Evolutionary conservation across 2,329 filamentous ascomycete species (phyloP).

Genomic region (Aspergillus aculeatinus): DNA sequence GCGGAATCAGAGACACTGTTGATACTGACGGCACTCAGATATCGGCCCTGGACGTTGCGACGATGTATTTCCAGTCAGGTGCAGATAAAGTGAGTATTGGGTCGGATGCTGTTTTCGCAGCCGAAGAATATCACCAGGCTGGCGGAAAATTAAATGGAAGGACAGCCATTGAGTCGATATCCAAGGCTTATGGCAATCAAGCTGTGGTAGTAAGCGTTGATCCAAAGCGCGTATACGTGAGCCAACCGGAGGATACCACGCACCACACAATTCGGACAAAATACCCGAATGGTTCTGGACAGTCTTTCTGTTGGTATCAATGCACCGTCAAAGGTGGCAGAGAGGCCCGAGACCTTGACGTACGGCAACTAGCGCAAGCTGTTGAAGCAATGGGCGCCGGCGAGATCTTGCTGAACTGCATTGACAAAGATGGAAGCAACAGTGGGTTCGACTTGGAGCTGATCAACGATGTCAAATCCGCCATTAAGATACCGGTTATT

Average conservation of each 20-base stretch:
- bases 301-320: slow-evolving; percentile 90
- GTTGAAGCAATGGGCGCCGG: slow-evolving; percentile 95
- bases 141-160: slow-evolving; percentile 70
- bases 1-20: slow-evolving; percentile 88
- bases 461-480: slow-evolving; percentile 81
- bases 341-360: slow-evolving; percentile 91
- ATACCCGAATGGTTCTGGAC: slow-evolving; percentile 70
- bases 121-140: slow-evolving; percentile 80
- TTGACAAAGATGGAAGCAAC: slow-evolving; percentile 94
- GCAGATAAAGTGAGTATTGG: slow-evolving; percentile 98
- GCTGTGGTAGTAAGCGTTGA: slow-evolving; percentile 96
- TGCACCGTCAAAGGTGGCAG: slow-evolving; percentile 95
- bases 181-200: slow-evolving; percentile 88
- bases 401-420: slow-evolving; percentile 94
- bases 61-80: slow-evolving; percentile 94
- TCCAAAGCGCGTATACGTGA: slow-evolving; percentile 85
- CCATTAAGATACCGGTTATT: slow-evolving; percentile 89
- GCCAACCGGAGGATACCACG: slow-evolving; percentile 64
- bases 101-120: slow-evolving; percentile 87
- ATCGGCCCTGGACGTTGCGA: slow-evolving; percentile 89
- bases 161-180: slow-evolving; percentile 95
- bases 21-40: slow-evolving; percentile 84
- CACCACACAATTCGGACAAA: slow-evolving; percentile 74
- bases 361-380: slow-evolving; percentile 79
- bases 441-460: slow-evolving; percentile 92